A percentile compares a stretch with the other conserved stretches of the same genome.
These are phyloP conservation scores for Podospora didyma DNA, from an alignment of 495 filamentous ascomycete species.

Conservation along the genomic window DNA sequence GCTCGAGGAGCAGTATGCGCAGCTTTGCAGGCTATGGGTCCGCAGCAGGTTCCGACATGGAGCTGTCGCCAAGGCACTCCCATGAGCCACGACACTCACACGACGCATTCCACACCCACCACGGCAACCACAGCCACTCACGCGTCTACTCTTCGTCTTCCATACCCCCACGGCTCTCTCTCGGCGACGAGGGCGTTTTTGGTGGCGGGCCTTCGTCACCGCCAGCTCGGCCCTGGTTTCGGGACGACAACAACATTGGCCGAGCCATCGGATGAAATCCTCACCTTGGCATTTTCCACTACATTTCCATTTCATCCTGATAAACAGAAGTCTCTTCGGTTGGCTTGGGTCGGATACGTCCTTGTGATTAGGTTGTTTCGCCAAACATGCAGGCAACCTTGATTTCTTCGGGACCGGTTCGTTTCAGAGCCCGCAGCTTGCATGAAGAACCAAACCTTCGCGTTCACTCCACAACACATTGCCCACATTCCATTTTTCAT, in stretches of 20 bases:
- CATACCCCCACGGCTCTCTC: slow-evolving; percentile 35
- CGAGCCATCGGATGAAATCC: slow-evolving; percentile 38
- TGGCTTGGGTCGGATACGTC: no score
- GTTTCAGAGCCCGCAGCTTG: no score
- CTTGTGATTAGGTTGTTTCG: no score
- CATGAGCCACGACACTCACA: slow-evolving; percentile 27
- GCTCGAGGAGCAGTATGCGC: slow-evolving; percentile 38
- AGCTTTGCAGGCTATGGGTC: slow-evolving; percentile 34
- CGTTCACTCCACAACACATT: no score
- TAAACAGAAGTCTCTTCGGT: no score
- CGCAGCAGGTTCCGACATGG: slow-evolving; percentile 15
- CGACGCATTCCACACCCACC: slow-evolving; percentile 9
- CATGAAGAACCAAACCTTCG: no score
- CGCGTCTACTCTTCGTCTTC: slow-evolving; percentile 40
- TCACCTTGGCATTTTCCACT: no score
- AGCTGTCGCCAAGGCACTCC: slow-evolving; percentile 24
- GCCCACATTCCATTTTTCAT: no score
- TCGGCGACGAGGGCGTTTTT: slow-evolving; percentile 33
- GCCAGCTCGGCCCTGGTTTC: slow-evolving; percentile 28
- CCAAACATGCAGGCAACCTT: no score
- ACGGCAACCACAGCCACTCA: slow-evolving; percentile 19
- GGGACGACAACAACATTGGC: slow-evolving; percentile 37
- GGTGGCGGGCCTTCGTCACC: slow-evolving; percentile 34
- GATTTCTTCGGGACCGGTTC: no score
- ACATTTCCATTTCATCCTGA: no score